phyloP scores from a whole-genome alignment of 2,329 filamentous ascomycete species.

The Didymella segeticola region DNA sequence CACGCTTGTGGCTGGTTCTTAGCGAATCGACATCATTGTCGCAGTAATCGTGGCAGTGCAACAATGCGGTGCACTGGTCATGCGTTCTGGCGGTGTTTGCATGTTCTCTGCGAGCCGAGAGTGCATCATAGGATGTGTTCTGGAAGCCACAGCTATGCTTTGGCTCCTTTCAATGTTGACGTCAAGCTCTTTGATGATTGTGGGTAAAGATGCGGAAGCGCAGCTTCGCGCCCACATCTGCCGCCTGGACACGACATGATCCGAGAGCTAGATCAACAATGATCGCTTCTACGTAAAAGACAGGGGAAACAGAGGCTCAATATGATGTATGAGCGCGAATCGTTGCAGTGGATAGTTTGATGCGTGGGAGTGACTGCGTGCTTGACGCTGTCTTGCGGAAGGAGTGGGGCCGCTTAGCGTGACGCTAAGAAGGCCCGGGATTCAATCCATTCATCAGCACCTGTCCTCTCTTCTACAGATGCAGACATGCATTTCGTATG shows the following conservation, averaged over 20 bases:
- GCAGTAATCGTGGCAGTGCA: conserved; percentile 14
- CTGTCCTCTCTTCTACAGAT: too few species aligned
- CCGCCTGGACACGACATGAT: not conserved
- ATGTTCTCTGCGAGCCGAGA: conserved; percentile 1
- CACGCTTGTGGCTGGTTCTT: conserved; percentile 12
- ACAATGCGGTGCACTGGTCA: conserved; percentile 16
- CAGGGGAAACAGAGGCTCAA: not conserved
- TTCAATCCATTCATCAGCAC: too few species aligned
- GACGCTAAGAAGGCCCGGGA: too few species aligned
- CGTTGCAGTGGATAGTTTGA: too few species aligned
- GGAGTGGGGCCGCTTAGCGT: too few species aligned
- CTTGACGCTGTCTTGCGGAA: too few species aligned
- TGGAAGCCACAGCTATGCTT: not conserved
- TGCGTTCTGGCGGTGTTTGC: conserved; percentile 19
- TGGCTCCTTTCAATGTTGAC: not conserved
- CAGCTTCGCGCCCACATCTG: not conserved
- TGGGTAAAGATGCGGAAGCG: not conserved
- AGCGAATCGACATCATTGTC: conserved; percentile 9
- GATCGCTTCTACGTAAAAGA: too few species aligned
- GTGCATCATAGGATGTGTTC: not conserved
- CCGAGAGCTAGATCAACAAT: too few species aligned
- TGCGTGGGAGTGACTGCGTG: too few species aligned
- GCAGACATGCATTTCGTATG: too few species aligned
- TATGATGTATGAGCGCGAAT: not conserved
- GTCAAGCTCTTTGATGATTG: conserved; percentile 5